Base-by-base conservation (phyloP, 495 filamentous ascomycete species). In the Neurospora sp. region DNA sequence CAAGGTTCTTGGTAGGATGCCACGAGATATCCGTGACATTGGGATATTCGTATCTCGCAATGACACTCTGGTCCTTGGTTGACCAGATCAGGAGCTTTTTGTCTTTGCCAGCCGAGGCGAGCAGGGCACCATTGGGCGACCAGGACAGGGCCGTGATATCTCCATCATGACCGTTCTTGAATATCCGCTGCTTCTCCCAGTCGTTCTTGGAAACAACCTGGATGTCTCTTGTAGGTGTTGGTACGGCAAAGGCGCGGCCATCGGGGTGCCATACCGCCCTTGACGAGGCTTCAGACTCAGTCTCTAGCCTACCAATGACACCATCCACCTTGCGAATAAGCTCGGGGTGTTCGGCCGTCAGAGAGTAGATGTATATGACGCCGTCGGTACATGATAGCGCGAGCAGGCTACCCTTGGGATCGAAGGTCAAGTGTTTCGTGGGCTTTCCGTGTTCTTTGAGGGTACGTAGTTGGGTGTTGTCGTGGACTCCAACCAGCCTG, bases 231-330 rank as follows among this genome's bases (percentile, higher is more conserved):
- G 93, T 95, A 1, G 91, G 86, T 16, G 96, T 97, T 0, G 94
- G 89, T 0, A 90, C 89, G 11, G 93, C 93, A 81, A 99, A 97
- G 6, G 94, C 93, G 59, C 93, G 89, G 7, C 96, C 95, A 78
- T 98, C 96, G 0, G 96, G 96, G 83, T 98, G 95, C 96, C 96
- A 99, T 2, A 90, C 87, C 35, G 90, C 88, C 78, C 88, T 88
- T 11, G 93, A 90, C 75, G 90, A 95, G 3, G 88, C 85, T 73
- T 97, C 93, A 10, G 89, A 88, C 61, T 95, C 93, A 1, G 89
- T 87, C 70, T 98, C 94, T 0, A 96, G 81, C 59, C 86, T 86
- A 71, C 88, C 89, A 75, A 98, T 94, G 68, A 97, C 82, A 0
- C 93, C 95, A 76, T 98, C 95, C 22, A 98, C 84, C 77, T 91